Evolutionary conservation across 2,329 filamentous ascomycete species (phyloP).

Genomic region (Penicillium glabrum): DNA sequence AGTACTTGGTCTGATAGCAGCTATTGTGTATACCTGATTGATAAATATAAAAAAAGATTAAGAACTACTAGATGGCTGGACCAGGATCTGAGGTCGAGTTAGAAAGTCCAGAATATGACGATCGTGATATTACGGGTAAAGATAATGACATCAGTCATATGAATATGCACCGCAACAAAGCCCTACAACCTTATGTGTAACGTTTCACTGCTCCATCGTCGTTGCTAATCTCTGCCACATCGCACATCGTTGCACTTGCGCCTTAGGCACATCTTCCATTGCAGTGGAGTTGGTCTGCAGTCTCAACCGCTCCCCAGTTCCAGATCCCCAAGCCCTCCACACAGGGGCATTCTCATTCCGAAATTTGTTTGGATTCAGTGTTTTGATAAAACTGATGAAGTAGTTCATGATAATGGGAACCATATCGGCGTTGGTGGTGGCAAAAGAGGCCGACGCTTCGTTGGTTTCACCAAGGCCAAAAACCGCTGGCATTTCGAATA

Average conservation of each 20-base stretch:
- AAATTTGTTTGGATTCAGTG: slow-evolving; percentile 21
- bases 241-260: slow-evolving; percentile 13
- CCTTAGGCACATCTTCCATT: slow-evolving; percentile 19
- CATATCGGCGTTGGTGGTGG: slow-evolving; percentile 32
- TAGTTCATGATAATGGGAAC: slow-evolving; percentile 27
- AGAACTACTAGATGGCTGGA: no score
- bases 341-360: slow-evolving; percentile 16
- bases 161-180: neutral
- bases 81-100: no score
- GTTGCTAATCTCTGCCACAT: slow-evolving; percentile 16
- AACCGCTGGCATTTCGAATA: slow-evolving; percentile 30
- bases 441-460: slow-evolving; percentile 16
- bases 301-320: slow-evolving; percentile 13
- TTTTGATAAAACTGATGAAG: slow-evolving; percentile 25
- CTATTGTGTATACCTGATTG: no score
- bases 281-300: slow-evolving; percentile 20
- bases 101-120: neutral
- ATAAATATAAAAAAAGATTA: no score
- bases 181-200: neutral
- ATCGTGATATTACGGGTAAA: neutral
- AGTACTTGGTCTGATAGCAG: neutral
- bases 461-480: slow-evolving; percentile 23
- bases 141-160: neutral
- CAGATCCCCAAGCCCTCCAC: slow-evolving; percentile 19
- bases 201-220: slow-evolving; percentile 16